Percentiles rank a stretch among this genome's conserved stretches.
Evolutionary conservation across 2,329 filamentous ascomycete genomes (phyloP).

Genomic region (Paecilomyces formosus): DNA sequence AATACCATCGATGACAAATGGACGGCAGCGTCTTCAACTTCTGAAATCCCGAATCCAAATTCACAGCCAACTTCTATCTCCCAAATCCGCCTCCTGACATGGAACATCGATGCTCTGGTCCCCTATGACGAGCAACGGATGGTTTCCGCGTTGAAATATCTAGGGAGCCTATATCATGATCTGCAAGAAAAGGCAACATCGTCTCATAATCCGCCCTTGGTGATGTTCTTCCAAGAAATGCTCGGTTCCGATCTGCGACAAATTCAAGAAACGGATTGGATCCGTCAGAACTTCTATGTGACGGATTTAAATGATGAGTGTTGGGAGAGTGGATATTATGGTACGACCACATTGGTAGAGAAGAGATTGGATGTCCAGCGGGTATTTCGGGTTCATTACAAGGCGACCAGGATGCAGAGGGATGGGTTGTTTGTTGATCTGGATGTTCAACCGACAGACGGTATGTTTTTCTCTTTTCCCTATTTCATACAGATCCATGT

Average conservation of each 20-base stretch:
- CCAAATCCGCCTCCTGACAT: conserved; percentile 32
- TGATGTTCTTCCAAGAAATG: conserved; percentile 51
- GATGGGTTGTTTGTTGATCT: conserved; percentile 52
- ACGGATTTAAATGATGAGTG: conserved; percentile 39
- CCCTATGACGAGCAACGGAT: conserved; percentile 33
- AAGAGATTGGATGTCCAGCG: conserved; percentile 35
- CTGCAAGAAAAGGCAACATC: conserved; percentile 2
- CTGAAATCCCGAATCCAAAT: neutral
- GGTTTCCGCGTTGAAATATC: conserved; percentile 32
- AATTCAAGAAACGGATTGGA: conserved; percentile 41
- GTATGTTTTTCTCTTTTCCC: neutral
- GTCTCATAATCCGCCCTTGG: conserved; percentile 2
- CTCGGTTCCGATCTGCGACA: conserved; percentile 36
- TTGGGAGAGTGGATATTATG: conserved; percentile 44
- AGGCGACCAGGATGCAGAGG: conserved; percentile 42
- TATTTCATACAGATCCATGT: neutral
- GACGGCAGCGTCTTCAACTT: conserved; percentile 1
- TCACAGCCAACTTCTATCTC: neutral
- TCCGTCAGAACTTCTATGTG: conserved; percentile 41
- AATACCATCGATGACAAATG: conserved; percentile 5
- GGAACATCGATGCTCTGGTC: conserved; percentile 44
- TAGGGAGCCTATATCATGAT: conserved; percentile 21
- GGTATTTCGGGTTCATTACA: conserved; percentile 47
- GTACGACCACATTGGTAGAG: conserved; percentile 48
- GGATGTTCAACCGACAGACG: neutral